Base-by-base conservation (phyloP, 1,139 yeast species). In the Nakaseomyces glabratus region DNA sequence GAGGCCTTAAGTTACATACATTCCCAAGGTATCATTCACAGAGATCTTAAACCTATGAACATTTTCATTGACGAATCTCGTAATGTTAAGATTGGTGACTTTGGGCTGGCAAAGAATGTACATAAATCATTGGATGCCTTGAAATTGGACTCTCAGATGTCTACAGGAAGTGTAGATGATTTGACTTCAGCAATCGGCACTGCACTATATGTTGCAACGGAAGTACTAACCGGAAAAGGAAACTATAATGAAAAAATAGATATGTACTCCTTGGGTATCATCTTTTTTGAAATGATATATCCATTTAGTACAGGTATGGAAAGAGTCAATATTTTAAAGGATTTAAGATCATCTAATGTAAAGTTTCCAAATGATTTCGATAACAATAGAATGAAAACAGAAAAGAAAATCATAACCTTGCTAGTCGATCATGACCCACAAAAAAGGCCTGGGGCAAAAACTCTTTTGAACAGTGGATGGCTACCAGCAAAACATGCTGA, bases 1-100 rank as follows among this genome's bases (percentile, higher is more conserved):
- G 98, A 90, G 49, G 99, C 96, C 0, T 70, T 93, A 31, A 74
- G 81, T 6, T 93, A 93, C 51, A 90, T 93, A 35, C 98, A 93
- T 52, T 66, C 85, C 1, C 93, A 85, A 55, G 97, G 97, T 0
- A 84, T 88, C 35, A 90, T 93, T 45, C 98, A 93, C 59, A 68
- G 98, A 37, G 99, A 93, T 56, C 68, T 93, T 49, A 93, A 93
- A 55, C 98, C 98, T 1, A 81, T 81, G 71, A 93, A 93, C 56
- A 85, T 93, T 57, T 93, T 93, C 63, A 88, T 93, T 47, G 98
- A 90, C 57, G 80, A 81, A 46, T 73, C 84, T 1, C 79, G 82
- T 48, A 85, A 88, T 53, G 76, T 90, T 37, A 93, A 93, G 55
- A 82, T 93, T 21, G 98, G 99, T 46, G 98, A 93, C 54, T 93